These are phyloP conservation scores for Arthrobotrys musiformis DNA, from an alignment of 2,329 filamentous ascomycete species.

Conservation along the genomic window DNA sequence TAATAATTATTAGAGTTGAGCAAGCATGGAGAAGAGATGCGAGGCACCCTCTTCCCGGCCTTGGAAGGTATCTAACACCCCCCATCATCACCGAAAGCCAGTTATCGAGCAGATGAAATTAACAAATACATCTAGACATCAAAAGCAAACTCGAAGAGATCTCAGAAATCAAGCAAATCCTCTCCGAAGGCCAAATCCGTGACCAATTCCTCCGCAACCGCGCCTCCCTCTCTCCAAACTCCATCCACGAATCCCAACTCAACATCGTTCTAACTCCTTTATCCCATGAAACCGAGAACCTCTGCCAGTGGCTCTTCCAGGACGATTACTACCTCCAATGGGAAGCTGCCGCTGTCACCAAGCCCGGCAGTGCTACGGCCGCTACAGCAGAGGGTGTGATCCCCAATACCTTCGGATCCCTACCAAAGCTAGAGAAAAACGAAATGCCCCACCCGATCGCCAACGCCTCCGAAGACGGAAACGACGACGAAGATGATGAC, in stretches of 20 bases:
- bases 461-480: not conserved
- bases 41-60: conserved; percentile 37
- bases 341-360: conserved; percentile 1
- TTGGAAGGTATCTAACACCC: conserved; percentile 21
- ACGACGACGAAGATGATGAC: not conserved
- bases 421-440: conserved; percentile 7
- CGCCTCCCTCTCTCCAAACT: conserved; percentile 24
- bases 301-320: conserved; percentile 52
- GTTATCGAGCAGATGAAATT: not conserved
- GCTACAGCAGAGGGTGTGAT: not conserved
- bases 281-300: conserved; percentile 42
- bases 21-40: conserved; percentile 40
- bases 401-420: not conserved
- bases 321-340: conserved; percentile 37
- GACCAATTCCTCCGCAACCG: conserved; percentile 38
- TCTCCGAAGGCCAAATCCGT: conserved; percentile 36
- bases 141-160: conserved; percentile 46
- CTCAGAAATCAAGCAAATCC: conserved; percentile 49
- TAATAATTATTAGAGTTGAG: conserved; percentile 13
- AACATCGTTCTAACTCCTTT: conserved; percentile 42
- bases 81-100: too few relatives aligned
- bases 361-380: not conserved
- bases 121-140: conserved; percentile 17
- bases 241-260: conserved; percentile 39
- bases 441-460: not conserved